Evolutionary conservation across 73 alveolate genomes (phyloP).

Genomic region (Paramecium pentaurelia): DNA sequence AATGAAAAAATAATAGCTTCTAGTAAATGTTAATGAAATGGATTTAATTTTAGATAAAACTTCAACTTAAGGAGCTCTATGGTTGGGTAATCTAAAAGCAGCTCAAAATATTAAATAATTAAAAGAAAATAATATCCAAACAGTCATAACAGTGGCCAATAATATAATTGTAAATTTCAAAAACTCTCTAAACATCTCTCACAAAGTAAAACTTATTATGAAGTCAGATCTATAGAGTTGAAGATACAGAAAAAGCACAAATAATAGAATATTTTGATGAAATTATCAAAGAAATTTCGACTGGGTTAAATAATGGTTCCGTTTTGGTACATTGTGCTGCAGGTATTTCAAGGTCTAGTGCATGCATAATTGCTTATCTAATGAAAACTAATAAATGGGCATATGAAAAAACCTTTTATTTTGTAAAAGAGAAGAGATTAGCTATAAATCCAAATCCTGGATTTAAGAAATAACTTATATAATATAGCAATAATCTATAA

Average conservation of each 20-base stretch:
- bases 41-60: neutral
- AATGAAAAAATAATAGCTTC: neutral
- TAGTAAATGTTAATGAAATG: neutral
- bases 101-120: neutral
- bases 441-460: conserved; percentile 71
- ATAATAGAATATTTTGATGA: conserved; percentile 67
- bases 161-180: neutral
- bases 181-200: neutral
- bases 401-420: conserved; percentile 65
- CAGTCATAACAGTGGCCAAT: conserved; percentile 24
- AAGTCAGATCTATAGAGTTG: neutral
- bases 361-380: conserved; percentile 67
- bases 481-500: conserved; percentile 57
- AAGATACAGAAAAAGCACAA: conserved; percentile 68
- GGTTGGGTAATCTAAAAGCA: conserved; percentile 35
- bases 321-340: conserved; percentile 78
- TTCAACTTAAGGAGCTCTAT: neutral
- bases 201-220: neutral
- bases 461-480: conserved; percentile 62
- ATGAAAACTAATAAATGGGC: conserved; percentile 66
- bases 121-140: neutral
- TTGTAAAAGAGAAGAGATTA: conserved; percentile 63
- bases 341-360: conserved; percentile 68
- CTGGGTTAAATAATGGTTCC: conserved; percentile 68
- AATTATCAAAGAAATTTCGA: conserved; percentile 56